phyloP scores from a whole-genome alignment of 129 eudicot genomes.

The Chrysanthemum makinoi region DNA sequence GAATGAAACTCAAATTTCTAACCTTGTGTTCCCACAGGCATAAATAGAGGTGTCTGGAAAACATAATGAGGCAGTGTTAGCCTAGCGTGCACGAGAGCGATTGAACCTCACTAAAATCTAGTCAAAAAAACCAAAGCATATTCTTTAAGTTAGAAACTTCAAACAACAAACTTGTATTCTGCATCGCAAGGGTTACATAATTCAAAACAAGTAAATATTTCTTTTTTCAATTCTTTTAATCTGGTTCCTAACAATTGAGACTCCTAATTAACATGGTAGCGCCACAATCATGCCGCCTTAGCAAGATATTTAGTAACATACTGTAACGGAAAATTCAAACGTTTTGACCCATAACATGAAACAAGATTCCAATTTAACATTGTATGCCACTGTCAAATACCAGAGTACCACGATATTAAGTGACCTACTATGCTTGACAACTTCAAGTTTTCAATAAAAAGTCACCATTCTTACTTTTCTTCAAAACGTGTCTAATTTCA shows the following conservation, averaged over 20 bases:
- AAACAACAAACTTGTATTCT: conserved; percentile 1
- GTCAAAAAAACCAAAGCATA: conserved; percentile 11
- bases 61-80: conserved; percentile 79
- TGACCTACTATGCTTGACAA: background rate
- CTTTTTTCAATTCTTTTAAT: background rate
- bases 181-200: background rate
- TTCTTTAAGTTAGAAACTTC: conserved; percentile 7
- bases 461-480: too few species aligned
- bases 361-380: background rate
- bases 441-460: too few species aligned
- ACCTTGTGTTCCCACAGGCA: conserved; percentile 99
- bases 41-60: conserved; percentile 85
- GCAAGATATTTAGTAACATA: too few species aligned
- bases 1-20: conserved; percentile 11
- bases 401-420: background rate
- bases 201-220: conserved; percentile 11
- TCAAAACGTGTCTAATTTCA: too few species aligned
- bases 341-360: background rate
- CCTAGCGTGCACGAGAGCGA: conserved; percentile 86
- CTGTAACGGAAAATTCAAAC: background rate
- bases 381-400: background rate
- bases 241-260: background rate
- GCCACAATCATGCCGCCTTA: background rate
- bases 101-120: conserved; percentile 89
- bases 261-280: background rate